Base-by-base conservation (phyloP, 768 basidiomycete genomes). In the Calvatia gigantea region DNA sequence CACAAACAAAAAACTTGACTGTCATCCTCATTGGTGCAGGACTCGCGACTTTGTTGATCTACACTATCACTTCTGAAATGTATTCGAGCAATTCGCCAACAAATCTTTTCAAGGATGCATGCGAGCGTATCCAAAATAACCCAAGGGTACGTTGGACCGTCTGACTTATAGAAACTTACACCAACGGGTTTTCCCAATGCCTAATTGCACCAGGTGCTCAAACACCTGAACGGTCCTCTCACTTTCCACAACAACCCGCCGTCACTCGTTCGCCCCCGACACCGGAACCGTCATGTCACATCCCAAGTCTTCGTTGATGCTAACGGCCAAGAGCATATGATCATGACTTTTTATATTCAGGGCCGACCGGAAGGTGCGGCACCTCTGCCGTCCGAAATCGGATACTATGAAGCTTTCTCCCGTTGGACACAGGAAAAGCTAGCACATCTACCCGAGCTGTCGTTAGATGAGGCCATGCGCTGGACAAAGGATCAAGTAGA, bases 41-140 rank as follows among this genome's bases (percentile, higher is more conserved):
- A 15, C 73, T 94, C 23, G 89, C 89, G 28, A 80, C 81, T 6
- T 77, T 94, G 35, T 78, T 94, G 32, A 71, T 84, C 23, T 94
- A 92, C 65, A 88, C 88, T 19, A 76, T 93, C 29, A 86, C 87
- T 14, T 86, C 91, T 6, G 91, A 94, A 64, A 74, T 93, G 6
- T 91, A 92, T 67, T 91, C 91, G n/a, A 84, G 81, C 66, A 94
- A 94, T 66, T 92, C 90, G 25, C 88, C 91, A 4, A 91, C 91
- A 3, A 88, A 90, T 25, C 70, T 94, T 29, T 91, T 91, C 64
- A 81, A 80, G 38, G 75, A 80, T 44, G 79, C 80, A 33, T 83
- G 81, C 65, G 79, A 81, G 50, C 73, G 76, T 38, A 78, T 82
- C 54, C 74, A 77, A 59, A 67, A 73, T 37, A 81, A 80, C 11